Evolutionary conservation across 1,139 yeast species (phyloP).

Genomic region (Scheffersomyces segobiensis): DNA sequence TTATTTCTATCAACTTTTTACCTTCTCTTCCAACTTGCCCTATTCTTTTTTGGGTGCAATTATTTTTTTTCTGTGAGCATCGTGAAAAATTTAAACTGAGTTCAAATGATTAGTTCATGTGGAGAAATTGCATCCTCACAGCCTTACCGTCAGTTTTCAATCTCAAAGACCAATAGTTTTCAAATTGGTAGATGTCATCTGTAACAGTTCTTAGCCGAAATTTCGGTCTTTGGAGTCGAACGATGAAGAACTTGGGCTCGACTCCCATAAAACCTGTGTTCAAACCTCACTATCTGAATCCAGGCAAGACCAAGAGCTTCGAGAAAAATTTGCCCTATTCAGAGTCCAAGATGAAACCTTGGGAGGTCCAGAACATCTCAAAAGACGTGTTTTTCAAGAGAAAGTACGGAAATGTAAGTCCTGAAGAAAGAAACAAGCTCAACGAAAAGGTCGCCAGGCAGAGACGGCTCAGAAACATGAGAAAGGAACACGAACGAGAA

Average conservation of each 20-base stretch:
- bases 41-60: neutral
- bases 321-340: constrained; percentile 18
- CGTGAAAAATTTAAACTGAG: neutral
- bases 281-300: constrained; percentile 20
- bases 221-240: neutral
- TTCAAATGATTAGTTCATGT: neutral
- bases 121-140: neutral
- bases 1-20: neutral
- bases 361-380: constrained; percentile 39
- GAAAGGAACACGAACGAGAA: constrained; percentile 20
- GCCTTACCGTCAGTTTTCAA: neutral
- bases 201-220: neutral
- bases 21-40: neutral
- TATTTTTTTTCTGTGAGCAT: neutral
- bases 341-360: constrained; percentile 25
- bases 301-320: constrained; percentile 10
- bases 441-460: constrained; percentile 40
- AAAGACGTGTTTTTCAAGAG: constrained; percentile 45
- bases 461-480: constrained; percentile 16
- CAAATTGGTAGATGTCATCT: neutral
- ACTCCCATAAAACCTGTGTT: constrained; percentile 10
- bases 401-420: constrained; percentile 36
- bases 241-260: neutral
- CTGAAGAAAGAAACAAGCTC: constrained; percentile 28
- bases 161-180: neutral